Evolutionary conservation across 1,284 basidiomycete genomes (phyloP).

Genomic region (Pseudozyma tsukubaensis): DNA sequence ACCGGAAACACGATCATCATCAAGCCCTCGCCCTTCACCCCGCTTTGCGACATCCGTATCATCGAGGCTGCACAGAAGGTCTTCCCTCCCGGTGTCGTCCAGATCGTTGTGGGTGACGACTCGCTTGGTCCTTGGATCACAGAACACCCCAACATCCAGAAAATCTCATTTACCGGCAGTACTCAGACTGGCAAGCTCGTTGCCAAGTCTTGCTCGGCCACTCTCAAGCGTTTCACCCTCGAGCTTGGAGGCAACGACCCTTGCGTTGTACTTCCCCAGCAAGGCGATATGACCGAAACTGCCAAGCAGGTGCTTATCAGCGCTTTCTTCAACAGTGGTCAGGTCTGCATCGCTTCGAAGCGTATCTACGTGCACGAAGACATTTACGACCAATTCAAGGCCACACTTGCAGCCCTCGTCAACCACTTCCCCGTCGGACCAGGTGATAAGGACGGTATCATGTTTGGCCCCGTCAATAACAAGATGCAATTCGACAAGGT

Average conservation of each 20-base stretch:
- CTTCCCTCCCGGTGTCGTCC: conserved; percentile 50
- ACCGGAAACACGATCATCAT: conserved; percentile 54
- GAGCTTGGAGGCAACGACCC: conserved; percentile 55
- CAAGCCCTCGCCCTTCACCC: conserved; percentile 55
- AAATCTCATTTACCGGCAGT: conserved; percentile 51
- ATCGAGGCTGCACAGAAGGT: conserved; percentile 44
- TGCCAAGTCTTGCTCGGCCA: conserved; percentile 44
- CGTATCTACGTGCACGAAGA: conserved; percentile 52
- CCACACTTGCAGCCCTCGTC: conserved; percentile 14
- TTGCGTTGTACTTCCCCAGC: conserved; percentile 26
- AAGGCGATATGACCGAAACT: conserved; percentile 24
- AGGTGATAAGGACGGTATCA: conserved; percentile 33
- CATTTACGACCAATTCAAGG: conserved; percentile 53
- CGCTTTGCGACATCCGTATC: conserved; percentile 46
- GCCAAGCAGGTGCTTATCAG: conserved; percentile 27
- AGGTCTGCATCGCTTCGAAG: conserved; percentile 47
- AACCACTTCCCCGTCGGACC: conserved; percentile 38
- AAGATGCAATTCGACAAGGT: conserved; percentile 56
- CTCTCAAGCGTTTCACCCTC: conserved; percentile 51
- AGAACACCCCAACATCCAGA: conserved; percentile 45
- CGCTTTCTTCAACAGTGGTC: conserved; percentile 45
- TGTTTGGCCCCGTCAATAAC: conserved; percentile 49
- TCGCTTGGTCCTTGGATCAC: conserved; percentile 45
- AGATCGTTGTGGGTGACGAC: conserved; percentile 48
- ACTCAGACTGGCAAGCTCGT: conserved; percentile 44